Percentiles rank a stretch among this genome's conserved stretches.
phyloP scores from a whole-genome alignment of 139 green algal genomes.

The Micractinium conductrix region DNA sequence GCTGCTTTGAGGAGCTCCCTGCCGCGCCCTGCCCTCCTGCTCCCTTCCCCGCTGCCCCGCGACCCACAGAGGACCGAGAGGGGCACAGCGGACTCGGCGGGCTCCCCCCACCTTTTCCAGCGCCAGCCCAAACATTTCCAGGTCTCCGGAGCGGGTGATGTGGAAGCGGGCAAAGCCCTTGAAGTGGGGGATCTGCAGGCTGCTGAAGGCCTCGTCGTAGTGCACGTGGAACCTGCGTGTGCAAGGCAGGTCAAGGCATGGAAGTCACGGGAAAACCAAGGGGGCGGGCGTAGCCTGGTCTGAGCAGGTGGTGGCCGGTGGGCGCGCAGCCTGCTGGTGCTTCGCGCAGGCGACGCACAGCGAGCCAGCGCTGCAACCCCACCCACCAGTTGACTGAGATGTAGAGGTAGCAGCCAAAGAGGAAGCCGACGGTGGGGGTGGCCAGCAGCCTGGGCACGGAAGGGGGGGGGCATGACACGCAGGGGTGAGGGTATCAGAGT shows the following conservation, averaged over 20 bases:
- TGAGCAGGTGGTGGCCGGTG: too few relatives aligned
- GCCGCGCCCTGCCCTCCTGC: too few relatives aligned
- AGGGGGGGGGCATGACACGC: neutral
- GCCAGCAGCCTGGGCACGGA: conserved; percentile 70
- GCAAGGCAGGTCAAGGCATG: neutral
- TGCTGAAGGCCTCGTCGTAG: conserved; percentile 88
- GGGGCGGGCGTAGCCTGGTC: neutral
- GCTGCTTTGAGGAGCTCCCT: too few relatives aligned
- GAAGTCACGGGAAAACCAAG: neutral
- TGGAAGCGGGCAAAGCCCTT: conserved; percentile 87
- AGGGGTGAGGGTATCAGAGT: neutral
- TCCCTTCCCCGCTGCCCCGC: too few relatives aligned
- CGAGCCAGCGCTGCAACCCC: too few relatives aligned
- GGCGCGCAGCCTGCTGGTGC: too few relatives aligned
- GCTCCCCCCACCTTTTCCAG: conserved; percentile 75
- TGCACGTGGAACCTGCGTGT: conserved; percentile 72
- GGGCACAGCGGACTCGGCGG: too few relatives aligned
- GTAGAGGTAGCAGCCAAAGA: conserved; percentile 92
- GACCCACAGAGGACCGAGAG: too few relatives aligned
- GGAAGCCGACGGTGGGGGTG: conserved; percentile 78
- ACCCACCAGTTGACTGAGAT: conserved; percentile 62
- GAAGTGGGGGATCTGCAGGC: conserved; percentile 74
- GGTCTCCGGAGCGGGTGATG: conserved; percentile 62
- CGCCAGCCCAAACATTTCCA: conserved; percentile 46
- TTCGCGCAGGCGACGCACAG: too few relatives aligned